These are phyloP conservation scores for Phaeomoniella chlamydospora DNA, from an alignment of 2,329 filamentous ascomycete genomes.

Conservation along the genomic window DNA sequence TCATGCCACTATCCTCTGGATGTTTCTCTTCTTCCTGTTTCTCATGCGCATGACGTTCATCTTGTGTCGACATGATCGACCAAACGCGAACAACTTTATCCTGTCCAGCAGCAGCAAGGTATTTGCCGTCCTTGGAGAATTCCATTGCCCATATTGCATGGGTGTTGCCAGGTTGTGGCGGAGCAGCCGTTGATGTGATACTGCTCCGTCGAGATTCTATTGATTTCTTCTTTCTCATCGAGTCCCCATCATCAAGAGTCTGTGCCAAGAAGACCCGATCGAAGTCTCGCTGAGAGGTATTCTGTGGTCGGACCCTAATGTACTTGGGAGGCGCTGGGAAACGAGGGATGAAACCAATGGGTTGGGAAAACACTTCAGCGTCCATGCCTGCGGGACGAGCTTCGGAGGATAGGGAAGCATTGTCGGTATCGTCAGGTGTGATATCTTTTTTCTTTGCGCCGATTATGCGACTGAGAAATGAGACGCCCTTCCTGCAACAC, in stretches of 20 bases:
- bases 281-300: slow-evolving; percentile 72
- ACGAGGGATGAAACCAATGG: slow-evolving; percentile 68
- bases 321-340: slow-evolving; percentile 84
- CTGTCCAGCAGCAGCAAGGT: slow-evolving; percentile 81
- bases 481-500: slow-evolving; percentile 59
- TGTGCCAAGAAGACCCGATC: slow-evolving; percentile 83
- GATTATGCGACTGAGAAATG: slow-evolving; percentile 79
- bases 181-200: slow-evolving; percentile 10
- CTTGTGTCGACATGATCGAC: slow-evolving; percentile 68
- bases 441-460: slow-evolving; percentile 58
- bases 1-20: slow-evolving; percentile 37
- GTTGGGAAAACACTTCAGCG: slow-evolving; percentile 66
- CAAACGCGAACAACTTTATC: slow-evolving; percentile 78
- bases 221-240: slow-evolving; percentile 16
- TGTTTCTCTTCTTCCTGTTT: slow-evolving; percentile 46
- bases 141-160: slow-evolving; percentile 76
- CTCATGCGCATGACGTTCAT: slow-evolving; percentile 63
- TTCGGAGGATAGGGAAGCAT: slow-evolving; percentile 56
- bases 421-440: slow-evolving; percentile 32
- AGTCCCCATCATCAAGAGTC: slow-evolving; percentile 54
- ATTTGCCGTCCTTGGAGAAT: slow-evolving; percentile 84
- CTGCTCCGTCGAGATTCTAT: slow-evolving; percentile 13
- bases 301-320: slow-evolving; percentile 67
- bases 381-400: slow-evolving; percentile 68
- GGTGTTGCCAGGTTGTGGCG: slow-evolving; percentile 27